Evolutionary conservation across 495 filamentous ascomycete genomes (phyloP), one percentile per base, ranked within the genome.

Genomic region (Neurospora tetraspora): DNA sequence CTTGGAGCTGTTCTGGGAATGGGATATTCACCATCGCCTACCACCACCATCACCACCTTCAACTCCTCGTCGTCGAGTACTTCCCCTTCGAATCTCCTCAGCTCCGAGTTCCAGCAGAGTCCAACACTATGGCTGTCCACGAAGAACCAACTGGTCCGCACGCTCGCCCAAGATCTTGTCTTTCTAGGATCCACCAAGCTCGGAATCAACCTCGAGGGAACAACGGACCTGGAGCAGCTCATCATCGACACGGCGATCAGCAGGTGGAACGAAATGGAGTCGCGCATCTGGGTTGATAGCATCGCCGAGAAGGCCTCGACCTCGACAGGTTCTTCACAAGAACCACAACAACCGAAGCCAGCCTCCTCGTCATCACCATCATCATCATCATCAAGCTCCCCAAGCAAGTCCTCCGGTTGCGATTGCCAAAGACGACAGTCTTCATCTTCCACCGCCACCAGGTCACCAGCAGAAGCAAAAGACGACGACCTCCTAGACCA

Each of bases 61-160:
- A 34, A 34, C 27, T 34, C 14, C 53, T 34, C 27, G 14, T 65
- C 53, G 14, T 31, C 53, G 12, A 16, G 4, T 53, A 4, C 5
- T 2, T 5, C 6, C 6, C 14, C 27, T 18, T 65, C 27, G 27
- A 18, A 65, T 4, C 14, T 65, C 12, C 53, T 70, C 4, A 45
- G 36, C 39, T 34, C 53, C 16, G 73, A 76, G 23, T 75, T 78
- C 27, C 77, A 75, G 38, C 72, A 76, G 27, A 81, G 77, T 69
- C 80, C 80, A 40, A 81, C 80, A 10, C 72, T 79, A 20, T 80
- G 78, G 78, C 39, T 81, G 36, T 73, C 77, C 39, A 82, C 78
- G 73, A 77, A 79, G 72, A 78, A 78, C 61, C 78, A 79, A 47
- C 71, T 82, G 40, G 77, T 78, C 47, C 80, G 81, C 72, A 82